Evolutionary conservation across 768 basidiomycete species (phyloP), one percentile per base, ranked within the genome.

Genomic region (Daedalea quercina): DNA sequence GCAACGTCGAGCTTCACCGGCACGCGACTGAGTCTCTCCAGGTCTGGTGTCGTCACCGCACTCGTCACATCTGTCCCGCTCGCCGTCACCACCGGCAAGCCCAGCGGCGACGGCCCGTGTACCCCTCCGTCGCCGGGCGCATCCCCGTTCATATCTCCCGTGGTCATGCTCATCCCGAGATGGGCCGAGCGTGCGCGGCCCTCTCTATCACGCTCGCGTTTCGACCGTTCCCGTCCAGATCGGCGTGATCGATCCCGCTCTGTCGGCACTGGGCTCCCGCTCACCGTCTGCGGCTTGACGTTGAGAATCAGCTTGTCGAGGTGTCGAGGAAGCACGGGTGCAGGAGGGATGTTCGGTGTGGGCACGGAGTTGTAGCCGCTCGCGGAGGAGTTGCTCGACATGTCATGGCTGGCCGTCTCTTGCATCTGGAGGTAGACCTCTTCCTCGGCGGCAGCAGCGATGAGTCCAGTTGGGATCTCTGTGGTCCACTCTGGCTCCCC

Each of bases 251-350:
- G 47, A 12, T 60, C 57, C n/a, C 59, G 50, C 50, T 56, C 65
- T 54, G 35, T 61, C 46, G 22, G 61, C 46, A 7, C 55, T 49
- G 35, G 55, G 56, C 31, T 44, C 40, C 70, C 56, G 54, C 59
- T 22, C 55, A 69, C 58, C 59, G 76, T 63, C 62, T 65, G 53
- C 59, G 67, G 28, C 45, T 67, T 60, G 60, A 67, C 65, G 53
- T 98, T 98, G 55, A 99, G 70, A 53, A 97, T 96, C 46, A 96
- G 84, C 62, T 93, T 94, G 63, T 98, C 94, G 40, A 99, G 73
- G 63, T 97, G 92, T 1, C 94, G 73, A 0, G 96, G 96, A 42
- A 98, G 76, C 1, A 78, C 73, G 1, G 96, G 94, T 1, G 96
- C 94, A 20, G 86, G 84, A 1, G 94, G 94, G 55, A 94, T 87